Conservation (phyloP, 2,329 filamentous ascomycete species). For the Pleomassaria siparia region DNA sequence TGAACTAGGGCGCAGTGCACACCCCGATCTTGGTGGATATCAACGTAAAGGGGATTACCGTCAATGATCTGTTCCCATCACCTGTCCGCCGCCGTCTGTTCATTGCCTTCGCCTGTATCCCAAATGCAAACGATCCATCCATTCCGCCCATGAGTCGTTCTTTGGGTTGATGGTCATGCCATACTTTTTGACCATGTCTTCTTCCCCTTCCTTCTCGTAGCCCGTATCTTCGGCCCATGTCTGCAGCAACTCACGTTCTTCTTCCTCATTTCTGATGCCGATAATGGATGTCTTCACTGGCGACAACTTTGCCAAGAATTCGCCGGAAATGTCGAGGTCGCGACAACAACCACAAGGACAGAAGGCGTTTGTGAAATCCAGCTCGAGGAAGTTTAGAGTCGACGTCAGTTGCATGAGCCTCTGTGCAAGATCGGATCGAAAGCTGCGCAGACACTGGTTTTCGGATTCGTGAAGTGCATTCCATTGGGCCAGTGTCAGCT, state of each 20-base stretch:
- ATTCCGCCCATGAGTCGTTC: background rate
- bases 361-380: slow-evolving; percentile 13
- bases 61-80: too few relatives aligned
- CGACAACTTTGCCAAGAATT: background rate
- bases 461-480: too few relatives aligned
- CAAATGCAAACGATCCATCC: background rate
- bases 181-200: background rate
- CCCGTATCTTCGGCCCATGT: background rate
- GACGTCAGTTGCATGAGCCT: too few relatives aligned
- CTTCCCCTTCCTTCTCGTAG: background rate
- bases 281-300: background rate
- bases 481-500: too few relatives aligned
- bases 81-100: background rate
- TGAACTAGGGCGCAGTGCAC: too few relatives aligned
- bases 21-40: too few relatives aligned
- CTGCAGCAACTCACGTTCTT: background rate
- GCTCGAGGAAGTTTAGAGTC: too few relatives aligned
- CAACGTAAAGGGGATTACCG: too few relatives aligned
- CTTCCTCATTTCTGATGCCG: background rate
- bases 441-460: too few relatives aligned
- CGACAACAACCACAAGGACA: slow-evolving; percentile 7
- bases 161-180: background rate
- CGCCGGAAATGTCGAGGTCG: background rate
- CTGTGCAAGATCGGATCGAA: too few relatives aligned
- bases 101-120: background rate